A percentile compares a stretch with the other conserved stretches of the same genome.
Evolutionary conservation across 306 rosid genomes (phyloP).

Genomic region (Clitoria ternatea): DNA sequence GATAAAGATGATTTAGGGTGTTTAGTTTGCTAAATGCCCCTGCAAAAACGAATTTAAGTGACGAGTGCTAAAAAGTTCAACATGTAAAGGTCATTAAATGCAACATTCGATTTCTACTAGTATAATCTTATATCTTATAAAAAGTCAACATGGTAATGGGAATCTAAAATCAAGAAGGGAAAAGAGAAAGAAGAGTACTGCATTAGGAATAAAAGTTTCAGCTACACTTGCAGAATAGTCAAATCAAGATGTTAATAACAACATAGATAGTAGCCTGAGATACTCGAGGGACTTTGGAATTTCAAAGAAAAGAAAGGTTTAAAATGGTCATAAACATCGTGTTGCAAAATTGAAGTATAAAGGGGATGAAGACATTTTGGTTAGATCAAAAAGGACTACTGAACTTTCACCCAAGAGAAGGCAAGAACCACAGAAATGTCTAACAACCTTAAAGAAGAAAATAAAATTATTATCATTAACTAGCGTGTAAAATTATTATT

Average conservation of each 20-base stretch:
- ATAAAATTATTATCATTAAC: too few relatives aligned
- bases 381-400: background rate
- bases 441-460: constrained; percentile 5
- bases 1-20: too few relatives aligned
- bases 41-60: too few relatives aligned
- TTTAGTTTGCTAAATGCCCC: too few relatives aligned
- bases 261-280: background rate
- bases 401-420: constrained; percentile 6
- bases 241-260: background rate
- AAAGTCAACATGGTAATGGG: background rate
- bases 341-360: background rate
- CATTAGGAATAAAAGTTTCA: constrained; percentile 28
- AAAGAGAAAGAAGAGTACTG: background rate
- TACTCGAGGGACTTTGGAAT: constrained; percentile 5
- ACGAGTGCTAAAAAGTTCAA: too few relatives aligned
- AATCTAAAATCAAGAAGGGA: background rate
- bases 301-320: constrained; percentile 8
- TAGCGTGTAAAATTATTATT: too few relatives aligned
- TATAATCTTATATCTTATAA: too few relatives aligned
- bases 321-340: background rate
- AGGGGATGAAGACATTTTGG: constrained; percentile 2
- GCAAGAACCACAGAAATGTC: constrained; percentile 18
- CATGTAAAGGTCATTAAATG: too few relatives aligned
- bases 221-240: background rate
- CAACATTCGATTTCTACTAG: too few relatives aligned